Conservation (phyloP, 441 rosid species). For the Arabidopsis hybrid region DNA sequence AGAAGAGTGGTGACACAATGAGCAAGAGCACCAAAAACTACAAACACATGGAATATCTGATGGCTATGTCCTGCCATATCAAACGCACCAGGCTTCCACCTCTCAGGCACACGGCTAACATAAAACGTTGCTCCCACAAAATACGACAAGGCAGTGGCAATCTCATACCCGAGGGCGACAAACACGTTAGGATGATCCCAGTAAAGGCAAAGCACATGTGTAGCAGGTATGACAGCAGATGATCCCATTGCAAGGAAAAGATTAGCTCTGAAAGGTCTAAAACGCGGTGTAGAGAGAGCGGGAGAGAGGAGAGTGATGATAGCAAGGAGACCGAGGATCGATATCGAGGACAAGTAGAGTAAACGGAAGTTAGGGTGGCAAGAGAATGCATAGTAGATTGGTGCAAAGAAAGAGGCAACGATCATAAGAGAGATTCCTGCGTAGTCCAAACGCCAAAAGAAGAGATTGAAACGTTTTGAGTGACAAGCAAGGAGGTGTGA, state of each 20-base stretch:
- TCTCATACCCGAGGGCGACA: constrained; percentile 67
- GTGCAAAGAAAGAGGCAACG: constrained; percentile 81
- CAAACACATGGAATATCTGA: constrained; percentile 89
- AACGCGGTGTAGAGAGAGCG: constrained; percentile 59
- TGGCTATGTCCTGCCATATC: constrained; percentile 93
- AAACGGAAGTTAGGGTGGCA: constrained; percentile 64
- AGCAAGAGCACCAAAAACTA: constrained; percentile 79
- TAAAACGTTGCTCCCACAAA: constrained; percentile 70
- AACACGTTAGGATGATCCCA: constrained; percentile 71
- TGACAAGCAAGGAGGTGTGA: constrained; percentile 97
- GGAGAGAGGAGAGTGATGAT: constrained; percentile 82
- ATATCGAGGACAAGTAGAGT: constrained; percentile 70
- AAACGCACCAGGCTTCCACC: constrained; percentile 92
- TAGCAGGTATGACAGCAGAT: constrained; percentile 78
- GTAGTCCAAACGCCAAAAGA: constrained; percentile 96
- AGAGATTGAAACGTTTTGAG: constrained; percentile 69
- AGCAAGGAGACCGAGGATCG: constrained; percentile 66
- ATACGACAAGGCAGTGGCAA: constrained; percentile 65
- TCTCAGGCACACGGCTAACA: constrained; percentile 76
- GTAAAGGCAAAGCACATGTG: constrained; percentile 64
- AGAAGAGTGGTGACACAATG: constrained; percentile 74
- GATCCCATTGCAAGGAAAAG: constrained; percentile 85
- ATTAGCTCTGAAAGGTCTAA: constrained; percentile 71
- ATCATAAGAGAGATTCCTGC: constrained; percentile 95
- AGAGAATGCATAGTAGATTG: constrained; percentile 80